phyloP scores from a whole-genome alignment of 495 filamentous ascomycete species.

The Mytilinidion resinicola region DNA sequence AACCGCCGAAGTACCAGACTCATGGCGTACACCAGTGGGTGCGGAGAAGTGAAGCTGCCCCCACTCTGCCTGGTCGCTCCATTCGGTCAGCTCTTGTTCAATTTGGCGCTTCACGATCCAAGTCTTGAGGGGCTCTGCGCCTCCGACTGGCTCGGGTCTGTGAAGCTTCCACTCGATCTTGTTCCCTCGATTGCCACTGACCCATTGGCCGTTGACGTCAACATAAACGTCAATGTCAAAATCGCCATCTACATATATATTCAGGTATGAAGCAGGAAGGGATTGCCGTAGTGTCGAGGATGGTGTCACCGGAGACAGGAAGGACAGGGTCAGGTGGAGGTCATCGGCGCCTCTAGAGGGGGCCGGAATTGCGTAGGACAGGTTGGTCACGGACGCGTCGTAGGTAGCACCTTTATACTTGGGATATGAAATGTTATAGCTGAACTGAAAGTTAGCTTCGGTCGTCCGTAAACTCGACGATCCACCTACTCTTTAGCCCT shows the following conservation, averaged over 20 bases:
- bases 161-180: conserved; percentile 63
- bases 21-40: conserved; percentile 58
- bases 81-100: conserved; percentile 70
- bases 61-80: conserved; percentile 78
- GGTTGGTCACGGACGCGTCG: conserved; percentile 88
- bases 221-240: conserved; percentile 76
- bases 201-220: conserved; percentile 87
- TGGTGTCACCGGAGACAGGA: conserved; percentile 88
- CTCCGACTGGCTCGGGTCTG: conserved; percentile 39
- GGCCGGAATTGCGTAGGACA: conserved; percentile 68
- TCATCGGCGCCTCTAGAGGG: conserved; percentile 38
- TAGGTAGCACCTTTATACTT: conserved; percentile 73
- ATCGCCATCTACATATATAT: conserved; percentile 63
- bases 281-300: conserved; percentile 87
- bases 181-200: conserved; percentile 64
- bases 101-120: conserved; percentile 58
- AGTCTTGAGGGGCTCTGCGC: conserved; percentile 44
- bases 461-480: too few relatives aligned
- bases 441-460: conserved; percentile 17
- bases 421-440: conserved; percentile 62
- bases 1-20: conserved; percentile 62
- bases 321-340: conserved; percentile 67
- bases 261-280: conserved; percentile 81
- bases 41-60: conserved; percentile 75
- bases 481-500: conserved; percentile 42